Percentiles rank a stretch among this genome's conserved stretches.
phyloP scores from a whole-genome alignment of 1,284 basidiomycete species.

The Cerioporus squamosus region DNA sequence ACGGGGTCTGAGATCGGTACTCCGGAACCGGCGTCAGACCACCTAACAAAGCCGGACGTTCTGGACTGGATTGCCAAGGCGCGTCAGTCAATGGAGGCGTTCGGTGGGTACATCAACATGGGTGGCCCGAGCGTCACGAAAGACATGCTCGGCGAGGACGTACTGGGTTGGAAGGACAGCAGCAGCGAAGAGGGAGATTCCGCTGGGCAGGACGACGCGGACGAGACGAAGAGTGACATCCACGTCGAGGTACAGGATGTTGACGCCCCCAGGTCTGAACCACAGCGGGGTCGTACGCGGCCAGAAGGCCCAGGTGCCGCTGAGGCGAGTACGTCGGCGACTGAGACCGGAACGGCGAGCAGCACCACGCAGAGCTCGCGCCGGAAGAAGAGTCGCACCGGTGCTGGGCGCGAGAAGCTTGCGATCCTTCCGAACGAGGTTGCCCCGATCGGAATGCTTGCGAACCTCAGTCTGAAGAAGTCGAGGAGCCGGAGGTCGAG shows the following conservation, averaged over 20 bases:
- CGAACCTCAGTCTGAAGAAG: slow-evolving; percentile 57
- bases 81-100: slow-evolving; percentile 64
- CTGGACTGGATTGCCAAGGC: slow-evolving; percentile 77
- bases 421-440: slow-evolving; percentile 63
- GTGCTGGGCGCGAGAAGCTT: slow-evolving; percentile 39
- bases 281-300: slow-evolving; percentile 16
- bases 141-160: slow-evolving; percentile 49
- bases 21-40: slow-evolving; percentile 12
- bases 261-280: slow-evolving; percentile 10
- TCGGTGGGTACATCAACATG: slow-evolving; percentile 65
- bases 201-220: slow-evolving; percentile 16
- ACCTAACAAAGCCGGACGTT: slow-evolving; percentile 44
- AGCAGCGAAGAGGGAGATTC: slow-evolving; percentile 24
- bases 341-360: slow-evolving; percentile 15
- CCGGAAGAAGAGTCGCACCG: slow-evolving; percentile 28
- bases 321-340: background rate
- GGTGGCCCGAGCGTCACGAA: slow-evolving; percentile 57
- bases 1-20: slow-evolving; percentile 29
- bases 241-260: slow-evolving; percentile 26
- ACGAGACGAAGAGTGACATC: slow-evolving; percentile 15
- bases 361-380: slow-evolving; percentile 17
- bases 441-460: slow-evolving; percentile 73
- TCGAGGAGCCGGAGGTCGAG: slow-evolving; percentile 39
- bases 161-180: slow-evolving; percentile 24
- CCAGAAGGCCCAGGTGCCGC: background rate